These are phyloP conservation scores for Xerocomellus dryophilus DNA, from an alignment of 768 basidiomycete species.

Conservation along the genomic window DNA sequence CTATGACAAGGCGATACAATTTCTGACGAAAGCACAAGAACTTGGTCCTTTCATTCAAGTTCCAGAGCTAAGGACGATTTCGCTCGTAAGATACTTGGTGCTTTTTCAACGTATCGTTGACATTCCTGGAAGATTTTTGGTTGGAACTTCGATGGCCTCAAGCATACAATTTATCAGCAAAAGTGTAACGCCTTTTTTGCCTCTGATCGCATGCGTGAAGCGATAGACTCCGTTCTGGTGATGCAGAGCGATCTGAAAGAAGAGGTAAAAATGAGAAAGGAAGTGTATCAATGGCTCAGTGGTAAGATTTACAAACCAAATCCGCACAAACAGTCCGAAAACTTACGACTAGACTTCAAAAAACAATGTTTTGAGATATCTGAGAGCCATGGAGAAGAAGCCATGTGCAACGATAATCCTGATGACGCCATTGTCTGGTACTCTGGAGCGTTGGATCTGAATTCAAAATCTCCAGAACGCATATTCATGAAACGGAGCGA, in stretches of 20 bases:
- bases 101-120: not conserved
- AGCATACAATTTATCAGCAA: not conserved
- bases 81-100: not conserved
- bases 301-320: not conserved
- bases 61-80: conserved; percentile 3
- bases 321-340: not conserved
- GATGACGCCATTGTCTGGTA: not conserved
- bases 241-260: not conserved
- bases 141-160: conserved; percentile 6
- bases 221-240: not conserved
- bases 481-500: conserved; percentile 11
- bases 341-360: not conserved
- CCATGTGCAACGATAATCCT: not conserved
- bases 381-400: conserved; percentile 1
- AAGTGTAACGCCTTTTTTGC: not conserved
- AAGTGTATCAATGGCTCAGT: not conserved
- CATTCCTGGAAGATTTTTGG: conserved; percentile 10
- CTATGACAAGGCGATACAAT: not conserved
- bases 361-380: not conserved
- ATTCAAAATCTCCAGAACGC: not conserved
- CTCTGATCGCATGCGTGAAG: not conserved
- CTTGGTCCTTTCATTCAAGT: not conserved
- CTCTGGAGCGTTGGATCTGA: not conserved
- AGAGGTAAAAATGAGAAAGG: not conserved
- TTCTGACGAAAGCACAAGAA: not conserved